Conservation (phyloP, 2,329 filamentous ascomycete genomes). For the Microdochium nivale region DNA sequence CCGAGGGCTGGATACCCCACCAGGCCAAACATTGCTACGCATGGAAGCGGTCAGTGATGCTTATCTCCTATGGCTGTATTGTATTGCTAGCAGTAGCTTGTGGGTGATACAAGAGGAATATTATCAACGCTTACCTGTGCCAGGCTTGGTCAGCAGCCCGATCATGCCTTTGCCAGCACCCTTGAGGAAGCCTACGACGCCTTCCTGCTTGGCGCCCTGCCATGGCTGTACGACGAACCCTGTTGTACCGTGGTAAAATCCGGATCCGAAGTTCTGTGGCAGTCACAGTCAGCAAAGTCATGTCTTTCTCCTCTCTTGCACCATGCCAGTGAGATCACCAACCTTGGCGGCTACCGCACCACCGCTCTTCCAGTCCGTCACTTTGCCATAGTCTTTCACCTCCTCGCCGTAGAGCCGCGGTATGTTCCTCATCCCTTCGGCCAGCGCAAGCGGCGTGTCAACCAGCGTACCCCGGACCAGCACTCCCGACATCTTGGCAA, state of each 20-base stretch:
- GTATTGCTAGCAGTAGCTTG: neutral
- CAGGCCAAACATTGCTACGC: constrained; percentile 13
- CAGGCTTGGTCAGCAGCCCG: constrained; percentile 12
- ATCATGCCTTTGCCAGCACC: constrained; percentile 23
- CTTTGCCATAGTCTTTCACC: constrained; percentile 18
- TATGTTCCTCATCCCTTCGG: constrained; percentile 23
- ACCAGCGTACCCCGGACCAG: constrained; percentile 23
- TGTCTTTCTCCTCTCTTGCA: neutral
- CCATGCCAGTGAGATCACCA: constrained; percentile 3
- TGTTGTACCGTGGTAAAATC: constrained; percentile 20
- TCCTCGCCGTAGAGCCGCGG: constrained; percentile 27
- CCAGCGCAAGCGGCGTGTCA: constrained; percentile 24
- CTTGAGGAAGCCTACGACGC: constrained; percentile 19
- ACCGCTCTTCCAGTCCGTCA: constrained; percentile 23
- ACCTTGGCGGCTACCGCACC: constrained; percentile 18
- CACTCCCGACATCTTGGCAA: constrained; percentile 15
- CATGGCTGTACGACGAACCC: constrained; percentile 20
- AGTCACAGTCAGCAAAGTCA: neutral
- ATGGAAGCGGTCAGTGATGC: neutral
- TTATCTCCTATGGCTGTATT: neutral
- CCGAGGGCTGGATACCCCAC: constrained; percentile 23
- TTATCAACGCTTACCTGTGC: constrained; percentile 15
- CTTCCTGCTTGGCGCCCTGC: constrained; percentile 20
- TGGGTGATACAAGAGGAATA: no score
- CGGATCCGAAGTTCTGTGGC: constrained; percentile 4